Evolutionary conservation across 805 yeast species (phyloP).

Genomic region (Wickerhamiella sergipiensis): DNA sequence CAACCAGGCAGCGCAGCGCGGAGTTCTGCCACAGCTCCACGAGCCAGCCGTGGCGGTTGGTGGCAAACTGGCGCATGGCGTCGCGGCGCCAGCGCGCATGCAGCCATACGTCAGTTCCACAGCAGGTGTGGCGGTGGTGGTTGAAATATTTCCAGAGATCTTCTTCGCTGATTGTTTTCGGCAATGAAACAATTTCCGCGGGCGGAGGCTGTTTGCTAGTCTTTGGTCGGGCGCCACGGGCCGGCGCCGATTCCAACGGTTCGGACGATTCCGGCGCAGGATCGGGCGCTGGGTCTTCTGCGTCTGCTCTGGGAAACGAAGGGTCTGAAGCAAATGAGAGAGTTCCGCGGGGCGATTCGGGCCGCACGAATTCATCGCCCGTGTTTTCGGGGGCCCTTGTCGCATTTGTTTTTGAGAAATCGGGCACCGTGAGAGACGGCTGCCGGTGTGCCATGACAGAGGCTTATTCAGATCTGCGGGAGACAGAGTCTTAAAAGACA

Average conservation of each 20-base stretch:
- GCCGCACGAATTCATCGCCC: not conserved
- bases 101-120: not conserved
- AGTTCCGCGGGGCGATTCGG: not conserved
- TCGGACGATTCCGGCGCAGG: too few species aligned
- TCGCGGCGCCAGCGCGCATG: constrained; percentile 1
- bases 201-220: not conserved
- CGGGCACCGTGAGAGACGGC: not conserved
- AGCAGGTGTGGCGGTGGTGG: not conserved
- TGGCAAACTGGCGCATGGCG: constrained; percentile 1
- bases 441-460: not conserved
- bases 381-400: not conserved
- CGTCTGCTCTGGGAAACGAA: not conserved
- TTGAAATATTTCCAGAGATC: not conserved
- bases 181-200: not conserved
- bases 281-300: too few species aligned
- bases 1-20: not conserved
- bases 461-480: not conserved
- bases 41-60: not conserved
- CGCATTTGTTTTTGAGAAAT: not conserved
- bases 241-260: not conserved
- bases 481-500: too few species aligned
- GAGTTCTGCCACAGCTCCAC: constrained; percentile 1
- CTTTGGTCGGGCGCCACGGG: not conserved
- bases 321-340: not conserved
- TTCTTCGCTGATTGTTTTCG: not conserved